phyloP scores from a whole-genome alignment of 176 grass and related monocot genomes.

The Hsuehochloa calcarea region DNA sequence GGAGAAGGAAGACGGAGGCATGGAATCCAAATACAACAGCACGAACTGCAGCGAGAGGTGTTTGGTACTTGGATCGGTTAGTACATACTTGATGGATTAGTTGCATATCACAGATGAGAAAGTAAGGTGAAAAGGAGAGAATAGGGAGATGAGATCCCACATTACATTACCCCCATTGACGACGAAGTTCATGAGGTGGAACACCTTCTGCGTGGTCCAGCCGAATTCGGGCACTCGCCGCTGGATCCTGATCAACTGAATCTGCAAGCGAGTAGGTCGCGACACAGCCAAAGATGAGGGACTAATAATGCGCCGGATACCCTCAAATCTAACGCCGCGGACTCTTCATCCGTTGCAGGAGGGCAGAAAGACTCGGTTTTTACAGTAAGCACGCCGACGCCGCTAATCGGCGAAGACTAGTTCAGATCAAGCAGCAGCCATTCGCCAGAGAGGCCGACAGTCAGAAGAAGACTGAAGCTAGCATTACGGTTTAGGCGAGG shows the following conservation, averaged over 20 bases:
- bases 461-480: not conserved
- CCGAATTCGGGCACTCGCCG: constrained; percentile 83
- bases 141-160: not conserved
- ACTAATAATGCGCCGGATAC: not conserved
- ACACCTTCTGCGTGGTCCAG: constrained; percentile 98
- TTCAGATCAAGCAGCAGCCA: not conserved
- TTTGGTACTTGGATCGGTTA: not conserved
- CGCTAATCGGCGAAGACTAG: not conserved
- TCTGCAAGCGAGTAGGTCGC: constrained; percentile 35
- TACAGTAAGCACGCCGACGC: not conserved
- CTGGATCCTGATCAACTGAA: constrained; percentile 92
- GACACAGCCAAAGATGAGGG: not conserved
- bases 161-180: constrained; percentile 74
- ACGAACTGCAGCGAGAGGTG: constrained; percentile 55
- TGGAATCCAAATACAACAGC: constrained; percentile 81
- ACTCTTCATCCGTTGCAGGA: not conserved
- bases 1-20: constrained; percentile 63
- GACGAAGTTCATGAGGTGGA: constrained; percentile 99
- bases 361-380: not conserved
- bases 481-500: not conserved
- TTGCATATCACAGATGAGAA: not conserved
- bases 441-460: not conserved
- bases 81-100: not conserved
- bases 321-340: not conserved
- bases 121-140: not conserved